Evolutionary conservation across 768 basidiomycete genomes (phyloP), one percentile per base, ranked within the genome.

Genomic region (Gymnopilus dilepis): DNA sequence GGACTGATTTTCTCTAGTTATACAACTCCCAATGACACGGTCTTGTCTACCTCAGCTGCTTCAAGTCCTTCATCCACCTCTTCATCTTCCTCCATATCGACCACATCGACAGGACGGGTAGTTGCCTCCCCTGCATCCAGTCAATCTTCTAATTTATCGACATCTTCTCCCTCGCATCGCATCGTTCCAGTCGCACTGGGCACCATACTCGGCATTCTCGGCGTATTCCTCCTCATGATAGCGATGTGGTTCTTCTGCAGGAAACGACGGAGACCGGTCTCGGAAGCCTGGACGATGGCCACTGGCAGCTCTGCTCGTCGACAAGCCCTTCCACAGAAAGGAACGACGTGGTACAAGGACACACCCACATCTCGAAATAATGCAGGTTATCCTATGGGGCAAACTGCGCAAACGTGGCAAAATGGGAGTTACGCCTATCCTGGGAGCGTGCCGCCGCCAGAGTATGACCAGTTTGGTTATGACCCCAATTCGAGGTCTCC

Each of bases 271-370:
- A 66, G 76, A 42, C 74, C 78, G 0, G 57, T 60, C 7, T 76
- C 78, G 4, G 74, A 77, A 56, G 72, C 73, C 7, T 78, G 78
- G 77, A 73, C 76, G 1, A 61, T 76, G 42, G 67, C 60, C 0
- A 34, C 61, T 7, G 47, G 43, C 22, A 30, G 19, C 40, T 33
- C 30, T 13, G 53, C 42, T 19, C 54, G 37, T 2, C 19, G 33
- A 2, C 41, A 54, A 15, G 30, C 37, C 17, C 33, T 21, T 17
- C 42, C 53, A 9, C 41, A 55, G 12, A 38, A 50, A 22, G 56
- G 56, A 2, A 26, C 45, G 24, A 38, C 24, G 6, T 34, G 40
- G 21, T 40, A 56, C n/a, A 52, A 43, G 17, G 48, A 55, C 33
- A 11, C 56, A 17, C 26, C 31, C 13, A 17, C 30, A 4, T 13